A percentile compares a stretch with the other conserved stretches of the same genome.
These are phyloP conservation scores for Senecio squalidus DNA, from an alignment of 140 eudicot genomes.

Conservation along the genomic window DNA sequence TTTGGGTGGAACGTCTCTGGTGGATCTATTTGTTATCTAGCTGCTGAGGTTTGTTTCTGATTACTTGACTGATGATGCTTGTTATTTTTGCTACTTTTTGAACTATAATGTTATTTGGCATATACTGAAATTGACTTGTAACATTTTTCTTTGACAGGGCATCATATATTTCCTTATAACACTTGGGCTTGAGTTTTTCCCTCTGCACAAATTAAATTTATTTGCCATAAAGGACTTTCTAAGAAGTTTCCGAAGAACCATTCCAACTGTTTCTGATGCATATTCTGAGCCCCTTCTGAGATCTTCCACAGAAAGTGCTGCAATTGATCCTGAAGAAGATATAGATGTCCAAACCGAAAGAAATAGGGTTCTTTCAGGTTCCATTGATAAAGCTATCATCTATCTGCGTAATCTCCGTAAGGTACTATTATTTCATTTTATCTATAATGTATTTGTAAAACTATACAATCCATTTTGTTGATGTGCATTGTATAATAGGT, in stretches of 20 bases:
- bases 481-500: slow-evolving; percentile 42
- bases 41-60: slow-evolving; percentile 64
- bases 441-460: neutral
- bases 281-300: slow-evolving; percentile 72
- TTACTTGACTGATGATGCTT: slow-evolving; percentile 8
- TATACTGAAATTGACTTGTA: slow-evolving; percentile 4
- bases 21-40: slow-evolving; percentile 86
- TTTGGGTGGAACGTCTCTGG: slow-evolving; percentile 95
- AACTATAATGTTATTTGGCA: neutral
- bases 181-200: slow-evolving; percentile 69
- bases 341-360: slow-evolving; percentile 82
- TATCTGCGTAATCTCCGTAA: slow-evolving; percentile 81
- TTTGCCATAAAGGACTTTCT: slow-evolving; percentile 31
- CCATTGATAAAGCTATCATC: slow-evolving; percentile 71
- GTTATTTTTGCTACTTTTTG: neutral
- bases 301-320: slow-evolving; percentile 39
- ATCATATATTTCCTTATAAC: slow-evolving; percentile 64
- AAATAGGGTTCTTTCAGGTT: slow-evolving; percentile 79
- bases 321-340: slow-evolving; percentile 61
- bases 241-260: slow-evolving; percentile 29
- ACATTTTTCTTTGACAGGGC: slow-evolving; percentile 46
- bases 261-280: slow-evolving; percentile 23
- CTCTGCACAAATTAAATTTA: slow-evolving; percentile 45
- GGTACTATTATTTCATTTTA: slow-evolving; percentile 35
- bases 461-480: neutral